Evolutionary conservation across 176 grass and related monocot species (phyloP).

Genomic region (Zoysia japonica): DNA sequence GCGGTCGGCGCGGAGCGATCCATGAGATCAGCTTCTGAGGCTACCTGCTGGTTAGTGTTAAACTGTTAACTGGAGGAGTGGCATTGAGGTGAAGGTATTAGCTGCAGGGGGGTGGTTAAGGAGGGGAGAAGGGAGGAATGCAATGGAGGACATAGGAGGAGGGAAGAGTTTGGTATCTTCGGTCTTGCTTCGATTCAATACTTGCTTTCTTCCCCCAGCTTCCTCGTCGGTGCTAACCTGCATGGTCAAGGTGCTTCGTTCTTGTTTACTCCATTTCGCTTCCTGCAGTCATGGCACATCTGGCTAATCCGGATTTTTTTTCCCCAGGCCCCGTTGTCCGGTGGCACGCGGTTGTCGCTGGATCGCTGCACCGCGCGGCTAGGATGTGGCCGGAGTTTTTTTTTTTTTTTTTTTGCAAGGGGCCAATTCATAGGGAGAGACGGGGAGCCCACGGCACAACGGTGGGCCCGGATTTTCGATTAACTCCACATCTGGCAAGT

Average conservation of each 20-base stretch:
- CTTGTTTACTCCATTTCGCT: conserved; percentile 10
- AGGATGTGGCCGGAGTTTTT: too few relatives aligned
- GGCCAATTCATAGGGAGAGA: too few relatives aligned
- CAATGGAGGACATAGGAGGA: conserved; percentile 14
- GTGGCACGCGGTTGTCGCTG: too few relatives aligned
- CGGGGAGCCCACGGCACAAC: too few relatives aligned
- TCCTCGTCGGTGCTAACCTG: conserved; percentile 27
- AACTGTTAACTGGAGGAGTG: background rate
- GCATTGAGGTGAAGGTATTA: background rate
- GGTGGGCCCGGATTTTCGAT: too few relatives aligned
- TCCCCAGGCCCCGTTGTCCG: background rate
- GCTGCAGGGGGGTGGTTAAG: background rate
- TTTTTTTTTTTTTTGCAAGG: too few relatives aligned
- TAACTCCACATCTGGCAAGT: too few relatives aligned
- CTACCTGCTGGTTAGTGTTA: background rate
- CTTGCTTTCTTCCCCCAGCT: conserved; percentile 50
- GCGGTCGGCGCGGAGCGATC: background rate
- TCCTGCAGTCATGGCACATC: background rate
- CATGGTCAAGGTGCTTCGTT: conserved; percentile 31
- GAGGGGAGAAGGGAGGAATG: background rate
- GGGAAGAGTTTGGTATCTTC: conserved; percentile 67
- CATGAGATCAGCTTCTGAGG: too few relatives aligned
- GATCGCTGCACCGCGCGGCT: too few relatives aligned
- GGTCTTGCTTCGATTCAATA: background rate
- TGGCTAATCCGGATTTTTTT: too few relatives aligned